These are phyloP conservation scores for Populus simonii DNA, from an alignment of 345 rosid genomes.

Conservation along the genomic window DNA sequence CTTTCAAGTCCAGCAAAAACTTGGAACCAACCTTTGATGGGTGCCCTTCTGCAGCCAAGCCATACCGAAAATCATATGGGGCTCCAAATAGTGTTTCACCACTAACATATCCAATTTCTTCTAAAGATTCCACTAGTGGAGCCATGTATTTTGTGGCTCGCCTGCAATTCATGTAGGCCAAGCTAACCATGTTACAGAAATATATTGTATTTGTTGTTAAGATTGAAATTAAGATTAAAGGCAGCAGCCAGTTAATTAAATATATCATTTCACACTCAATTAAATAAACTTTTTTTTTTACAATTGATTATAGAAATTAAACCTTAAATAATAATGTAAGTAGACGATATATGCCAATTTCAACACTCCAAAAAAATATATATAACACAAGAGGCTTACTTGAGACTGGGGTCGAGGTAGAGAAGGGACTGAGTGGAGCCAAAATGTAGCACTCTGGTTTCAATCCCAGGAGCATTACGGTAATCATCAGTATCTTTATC, in stretches of 20 bases:
- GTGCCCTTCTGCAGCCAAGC: constrained; percentile 64
- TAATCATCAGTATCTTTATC: constrained; percentile 60
- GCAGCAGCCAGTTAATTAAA: too few species aligned
- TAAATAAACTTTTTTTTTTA: too few species aligned
- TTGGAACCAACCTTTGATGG: constrained; percentile 62
- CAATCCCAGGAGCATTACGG: constrained; percentile 67
- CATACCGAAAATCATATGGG: constrained; percentile 89
- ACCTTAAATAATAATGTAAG: too few species aligned
- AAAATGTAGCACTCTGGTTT: constrained; percentile 58
- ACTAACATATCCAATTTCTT: constrained; percentile 50
- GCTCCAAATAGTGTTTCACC: constrained; percentile 71
- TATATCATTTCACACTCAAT: too few species aligned
- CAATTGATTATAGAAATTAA: too few species aligned
- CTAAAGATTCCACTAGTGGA: constrained; percentile 56
- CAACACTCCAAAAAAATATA: not conserved
- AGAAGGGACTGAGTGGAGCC: constrained; percentile 76
- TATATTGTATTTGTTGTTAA: too few species aligned
- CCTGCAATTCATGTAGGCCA: constrained; percentile 26
- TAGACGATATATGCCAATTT: too few species aligned
- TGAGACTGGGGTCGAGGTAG: constrained; percentile 61
- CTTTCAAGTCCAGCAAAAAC: constrained; percentile 56
- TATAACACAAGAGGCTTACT: constrained; percentile 33
- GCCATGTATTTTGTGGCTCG: constrained; percentile 61
- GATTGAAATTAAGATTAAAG: too few species aligned
- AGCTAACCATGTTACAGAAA: not conserved